Percentiles rank a stretch among this genome's conserved stretches.
Conservation (phyloP, 2,329 filamentous ascomycete genomes). For the Fusarium protoensiforme region DNA sequence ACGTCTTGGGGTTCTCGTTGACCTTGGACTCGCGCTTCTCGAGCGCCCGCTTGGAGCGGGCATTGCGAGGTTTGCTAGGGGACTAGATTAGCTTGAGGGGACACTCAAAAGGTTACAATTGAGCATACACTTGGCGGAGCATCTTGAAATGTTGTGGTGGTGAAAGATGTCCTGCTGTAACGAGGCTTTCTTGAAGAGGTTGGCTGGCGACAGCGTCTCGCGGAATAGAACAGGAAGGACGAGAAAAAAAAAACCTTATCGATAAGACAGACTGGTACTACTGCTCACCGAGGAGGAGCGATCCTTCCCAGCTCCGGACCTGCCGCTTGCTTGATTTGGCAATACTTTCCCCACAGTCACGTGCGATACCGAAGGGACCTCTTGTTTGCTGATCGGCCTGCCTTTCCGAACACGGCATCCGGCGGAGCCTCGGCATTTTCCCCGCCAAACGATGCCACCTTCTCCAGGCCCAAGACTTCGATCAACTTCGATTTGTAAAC, state of each 20-base stretch:
- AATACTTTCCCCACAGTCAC: conserved; percentile 48
- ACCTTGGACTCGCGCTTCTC: conserved; percentile 92
- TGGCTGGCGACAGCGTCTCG: conserved; percentile 20
- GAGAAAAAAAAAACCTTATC: conserved; percentile 49
- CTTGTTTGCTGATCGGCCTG: conserved; percentile 17
- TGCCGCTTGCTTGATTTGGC: not conserved
- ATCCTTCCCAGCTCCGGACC: not conserved
- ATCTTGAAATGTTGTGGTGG: conserved; percentile 46
- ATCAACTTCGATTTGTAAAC: conserved; percentile 31
- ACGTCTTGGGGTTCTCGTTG: conserved; percentile 89
- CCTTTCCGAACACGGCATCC: conserved; percentile 25
- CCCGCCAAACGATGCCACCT: conserved; percentile 37
- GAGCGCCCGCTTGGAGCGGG: conserved; percentile 93
- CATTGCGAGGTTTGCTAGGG: conserved; percentile 70
- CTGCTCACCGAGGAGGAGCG: conserved; percentile 15
- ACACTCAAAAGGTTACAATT: not conserved
- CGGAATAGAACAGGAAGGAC: not conserved
- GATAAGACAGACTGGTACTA: conserved; percentile 37
- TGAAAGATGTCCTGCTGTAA: conserved; percentile 12
- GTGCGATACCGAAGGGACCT: conserved; percentile 34
- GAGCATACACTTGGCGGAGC: conserved; percentile 61
- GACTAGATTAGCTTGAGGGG: not conserved
- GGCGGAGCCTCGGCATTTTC: conserved; percentile 45
- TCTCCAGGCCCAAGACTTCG: conserved; percentile 19
- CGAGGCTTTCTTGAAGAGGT: conserved; percentile 17